A percentile compares a stretch with the other conserved stretches of the same genome.
These are phyloP conservation scores for Casaregolazyma lundiana DNA, from an alignment of 1,139 yeast species.

Conservation along the genomic window DNA sequence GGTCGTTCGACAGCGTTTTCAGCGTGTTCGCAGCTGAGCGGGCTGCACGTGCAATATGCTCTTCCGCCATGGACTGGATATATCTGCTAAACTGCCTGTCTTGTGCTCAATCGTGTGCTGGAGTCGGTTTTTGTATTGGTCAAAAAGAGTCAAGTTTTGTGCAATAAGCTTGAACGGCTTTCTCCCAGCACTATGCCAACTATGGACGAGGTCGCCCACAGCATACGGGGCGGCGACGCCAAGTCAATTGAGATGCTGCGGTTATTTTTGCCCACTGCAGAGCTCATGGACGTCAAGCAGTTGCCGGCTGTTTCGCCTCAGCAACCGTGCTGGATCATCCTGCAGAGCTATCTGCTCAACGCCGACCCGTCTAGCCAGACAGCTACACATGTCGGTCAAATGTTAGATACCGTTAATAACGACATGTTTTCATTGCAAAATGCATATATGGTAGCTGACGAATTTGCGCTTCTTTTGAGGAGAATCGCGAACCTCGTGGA, in stretches of 20 bases:
- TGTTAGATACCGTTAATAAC: not conserved
- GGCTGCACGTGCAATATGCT: constrained; percentile 67
- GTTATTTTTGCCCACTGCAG: not conserved
- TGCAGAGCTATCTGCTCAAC: constrained; percentile 4
- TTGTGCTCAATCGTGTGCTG: not conserved
- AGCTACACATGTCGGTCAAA: not conserved
- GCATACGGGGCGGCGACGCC: not conserved
- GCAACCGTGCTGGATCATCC: constrained; percentile 4
- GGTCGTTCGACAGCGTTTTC: constrained; percentile 68
- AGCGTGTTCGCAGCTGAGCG: constrained; percentile 72
- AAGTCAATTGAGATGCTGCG: constrained; percentile 7
- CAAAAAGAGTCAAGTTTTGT: not conserved
- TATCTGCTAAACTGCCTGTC: not conserved
- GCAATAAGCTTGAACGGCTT: not conserved
- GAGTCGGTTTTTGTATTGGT: not conserved
- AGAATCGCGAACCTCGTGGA: constrained; percentile 2
- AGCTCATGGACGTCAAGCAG: not conserved
- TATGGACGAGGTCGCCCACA: not conserved
- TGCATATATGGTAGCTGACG: constrained; percentile 4
- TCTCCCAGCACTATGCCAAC: not conserved
- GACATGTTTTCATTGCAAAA: not conserved
- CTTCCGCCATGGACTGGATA: constrained; percentile 48
- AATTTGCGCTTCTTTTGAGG: constrained; percentile 5
- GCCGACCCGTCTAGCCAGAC: constrained; percentile 2
- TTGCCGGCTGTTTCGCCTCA: constrained; percentile 1